Evolutionary conservation across 495 filamentous ascomycete genomes (phyloP).

Genomic region (Aspergillus conjunctus): DNA sequence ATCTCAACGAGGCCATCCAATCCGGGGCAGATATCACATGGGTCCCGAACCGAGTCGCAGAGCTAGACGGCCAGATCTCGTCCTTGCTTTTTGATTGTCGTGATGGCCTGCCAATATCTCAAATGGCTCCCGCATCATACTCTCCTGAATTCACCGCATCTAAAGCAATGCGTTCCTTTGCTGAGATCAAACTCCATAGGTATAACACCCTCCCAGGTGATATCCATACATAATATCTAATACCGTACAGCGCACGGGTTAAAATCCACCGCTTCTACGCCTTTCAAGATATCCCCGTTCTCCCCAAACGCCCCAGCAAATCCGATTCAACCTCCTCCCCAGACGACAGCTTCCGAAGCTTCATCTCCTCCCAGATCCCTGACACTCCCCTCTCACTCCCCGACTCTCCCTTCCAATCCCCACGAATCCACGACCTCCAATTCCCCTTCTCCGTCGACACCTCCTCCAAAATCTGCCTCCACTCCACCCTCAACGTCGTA

Average conservation of each 20-base stretch:
- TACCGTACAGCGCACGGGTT: conserved; percentile 43
- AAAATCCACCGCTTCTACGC: conserved; percentile 54
- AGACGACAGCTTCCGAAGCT: conserved; percentile 1
- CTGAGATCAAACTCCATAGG: conserved; percentile 54
- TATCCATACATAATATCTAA: no score
- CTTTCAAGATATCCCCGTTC: conserved; percentile 52
- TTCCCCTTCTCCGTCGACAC: conserved; percentile 13
- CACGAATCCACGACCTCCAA: conserved; percentile 42
- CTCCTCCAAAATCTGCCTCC: conserved; percentile 7
- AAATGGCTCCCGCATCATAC: conserved; percentile 10
- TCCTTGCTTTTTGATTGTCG: conserved; percentile 18
- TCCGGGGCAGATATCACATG: conserved; percentile 22
- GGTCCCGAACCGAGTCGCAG: conserved; percentile 43
- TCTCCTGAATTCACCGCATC: conserved; percentile 35
- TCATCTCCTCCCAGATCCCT: not conserved
- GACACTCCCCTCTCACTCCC: conserved; percentile 39
- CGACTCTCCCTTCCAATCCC: not conserved
- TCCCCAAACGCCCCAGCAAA: conserved; percentile 12
- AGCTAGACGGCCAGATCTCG: conserved; percentile 38
- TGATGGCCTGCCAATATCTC: conserved; percentile 6
- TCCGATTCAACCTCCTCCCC: not conserved
- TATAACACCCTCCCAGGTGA: conserved; percentile 23
- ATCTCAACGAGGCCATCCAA: conserved; percentile 32
- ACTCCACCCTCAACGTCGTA: conserved; percentile 9
- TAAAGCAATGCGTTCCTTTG: conserved; percentile 43